phyloP scores from a whole-genome alignment of 345 rosid genomes.

The Alliaria petiolata region DNA sequence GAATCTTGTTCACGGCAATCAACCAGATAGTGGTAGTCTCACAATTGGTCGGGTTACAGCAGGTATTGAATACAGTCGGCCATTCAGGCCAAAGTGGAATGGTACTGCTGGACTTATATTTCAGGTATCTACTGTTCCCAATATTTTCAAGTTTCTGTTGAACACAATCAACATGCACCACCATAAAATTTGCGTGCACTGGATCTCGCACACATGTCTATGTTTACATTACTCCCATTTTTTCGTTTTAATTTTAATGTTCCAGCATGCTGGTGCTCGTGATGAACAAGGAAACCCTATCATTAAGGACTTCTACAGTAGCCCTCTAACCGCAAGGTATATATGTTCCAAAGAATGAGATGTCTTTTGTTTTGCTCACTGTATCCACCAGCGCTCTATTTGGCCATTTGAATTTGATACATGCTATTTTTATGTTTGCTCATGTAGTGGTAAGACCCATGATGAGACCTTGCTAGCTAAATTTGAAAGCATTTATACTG shows the following conservation, averaged over 20 bases:
- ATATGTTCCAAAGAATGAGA: slow-evolving; percentile 1
- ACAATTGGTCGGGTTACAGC: slow-evolving; percentile 83
- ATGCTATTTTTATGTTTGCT: slow-evolving; percentile 22
- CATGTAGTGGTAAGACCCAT: slow-evolving; percentile 71
- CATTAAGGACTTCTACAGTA: slow-evolving; percentile 73
- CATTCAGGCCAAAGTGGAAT: slow-evolving; percentile 95
- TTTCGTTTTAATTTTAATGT: slow-evolving; percentile 2
- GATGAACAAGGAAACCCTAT: slow-evolving; percentile 80
- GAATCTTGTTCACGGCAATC: slow-evolving; percentile 87
- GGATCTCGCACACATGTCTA: neutral
- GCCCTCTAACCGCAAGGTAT: slow-evolving; percentile 95
- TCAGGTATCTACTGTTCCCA: slow-evolving; percentile 52
- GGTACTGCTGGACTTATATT: slow-evolving; percentile 81
- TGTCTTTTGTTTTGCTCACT: slow-evolving; percentile 16
- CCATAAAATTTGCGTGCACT: neutral
- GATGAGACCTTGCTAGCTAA: slow-evolving; percentile 79
- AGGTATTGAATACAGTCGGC: slow-evolving; percentile 82
- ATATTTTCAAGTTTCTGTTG: neutral
- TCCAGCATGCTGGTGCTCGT: slow-evolving; percentile 79
- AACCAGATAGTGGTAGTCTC: slow-evolving; percentile 57
- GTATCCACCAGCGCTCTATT: neutral
- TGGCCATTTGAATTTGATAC: neutral
- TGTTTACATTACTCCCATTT: neutral
- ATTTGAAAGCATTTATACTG: slow-evolving; percentile 80
- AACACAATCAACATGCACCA: neutral